Conservation (phyloP, 345 rosid genomes). For the Eucalyptus erythrocorys region DNA sequence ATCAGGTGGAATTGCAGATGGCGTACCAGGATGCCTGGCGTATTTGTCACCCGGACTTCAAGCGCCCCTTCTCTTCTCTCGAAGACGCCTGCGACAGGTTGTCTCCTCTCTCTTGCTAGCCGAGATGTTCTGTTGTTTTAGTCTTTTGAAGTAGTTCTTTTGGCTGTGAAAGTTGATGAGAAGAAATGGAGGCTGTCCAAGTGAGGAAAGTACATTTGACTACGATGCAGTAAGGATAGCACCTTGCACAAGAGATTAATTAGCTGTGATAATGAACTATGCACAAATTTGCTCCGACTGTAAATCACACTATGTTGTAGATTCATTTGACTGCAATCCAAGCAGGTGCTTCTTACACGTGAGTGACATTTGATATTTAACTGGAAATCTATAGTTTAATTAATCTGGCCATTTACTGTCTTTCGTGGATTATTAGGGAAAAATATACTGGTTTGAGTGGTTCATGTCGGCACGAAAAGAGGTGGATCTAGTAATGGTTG, state of each 20-base stretch:
- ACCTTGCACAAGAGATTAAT: not conserved
- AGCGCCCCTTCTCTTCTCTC: slow-evolving; percentile 75
- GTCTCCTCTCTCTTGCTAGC: not conserved
- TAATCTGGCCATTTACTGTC: not conserved
- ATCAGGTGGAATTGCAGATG: slow-evolving; percentile 75
- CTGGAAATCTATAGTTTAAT: not conserved
- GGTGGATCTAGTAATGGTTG: not conserved
- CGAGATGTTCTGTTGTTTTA: not conserved
- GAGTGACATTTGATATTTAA: not conserved
- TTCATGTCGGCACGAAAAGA: not conserved
- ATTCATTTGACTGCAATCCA: not conserved
- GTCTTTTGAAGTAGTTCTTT: not conserved
- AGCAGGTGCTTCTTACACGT: not conserved
- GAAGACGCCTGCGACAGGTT: slow-evolving; percentile 96
- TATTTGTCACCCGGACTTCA: slow-evolving; percentile 80
- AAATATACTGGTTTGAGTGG: not conserved
- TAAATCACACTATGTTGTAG: not conserved
- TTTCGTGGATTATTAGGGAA: not conserved
- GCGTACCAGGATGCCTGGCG: slow-evolving; percentile 96
- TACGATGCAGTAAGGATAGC: not conserved
- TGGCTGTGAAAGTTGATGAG: not conserved
- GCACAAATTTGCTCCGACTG: not conserved
- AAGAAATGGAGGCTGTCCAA: not conserved
- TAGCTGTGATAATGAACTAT: not conserved
- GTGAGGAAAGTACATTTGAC: not conserved